A percentile compares a stretch with the other conserved stretches of the same genome.
phyloP scores from a whole-genome alignment of 2,329 filamentous ascomycete species.

The Emmonsiellopsis sp. region DNA sequence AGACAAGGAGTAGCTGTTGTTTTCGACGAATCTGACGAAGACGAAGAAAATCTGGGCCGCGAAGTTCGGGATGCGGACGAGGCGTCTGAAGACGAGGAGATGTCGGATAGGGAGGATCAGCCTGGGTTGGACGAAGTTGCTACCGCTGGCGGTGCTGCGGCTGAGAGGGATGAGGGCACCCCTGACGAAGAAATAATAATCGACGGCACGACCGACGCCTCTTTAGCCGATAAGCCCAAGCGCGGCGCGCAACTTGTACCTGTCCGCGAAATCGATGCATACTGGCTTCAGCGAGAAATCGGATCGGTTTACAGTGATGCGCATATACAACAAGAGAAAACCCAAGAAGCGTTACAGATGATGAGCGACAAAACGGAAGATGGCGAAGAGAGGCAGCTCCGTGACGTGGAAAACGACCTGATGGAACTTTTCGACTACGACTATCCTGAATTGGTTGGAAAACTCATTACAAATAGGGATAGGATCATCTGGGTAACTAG shows the following conservation, averaged over 20 bases:
- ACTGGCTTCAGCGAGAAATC: constrained; percentile 92
- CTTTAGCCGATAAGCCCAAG: constrained; percentile 37
- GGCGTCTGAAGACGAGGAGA: constrained; percentile 71
- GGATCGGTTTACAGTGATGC: constrained; percentile 81
- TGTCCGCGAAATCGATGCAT: constrained; percentile 88
- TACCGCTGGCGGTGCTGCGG: constrained; percentile 31
- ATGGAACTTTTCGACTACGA: constrained; percentile 99
- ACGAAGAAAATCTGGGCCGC: constrained; percentile 67
- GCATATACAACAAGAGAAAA: constrained; percentile 89
- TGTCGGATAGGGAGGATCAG: constrained; percentile 51
- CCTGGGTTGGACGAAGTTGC: constrained; percentile 43
- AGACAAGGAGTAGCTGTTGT: constrained; percentile 95
- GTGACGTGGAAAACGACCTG: constrained; percentile 94
- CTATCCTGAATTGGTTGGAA: constrained; percentile 83
- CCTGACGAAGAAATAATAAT: constrained; percentile 68
- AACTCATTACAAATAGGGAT: constrained; percentile 82
- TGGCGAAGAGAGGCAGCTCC: constrained; percentile 72
- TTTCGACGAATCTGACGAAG: constrained; percentile 85
- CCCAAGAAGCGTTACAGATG: constrained; percentile 70
- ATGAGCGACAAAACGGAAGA: constrained; percentile 64
- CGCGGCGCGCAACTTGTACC: constrained; percentile 52
- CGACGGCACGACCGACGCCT: constrained; percentile 49
- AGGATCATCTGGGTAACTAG: constrained; percentile 93
- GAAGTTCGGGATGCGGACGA: constrained; percentile 76
- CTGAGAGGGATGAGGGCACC: constrained; percentile 34